Evolutionary conservation across 1,139 yeast genomes (phyloP), one percentile per base, ranked within the genome.

Genomic region (Saccharomyces hybrid): DNA sequence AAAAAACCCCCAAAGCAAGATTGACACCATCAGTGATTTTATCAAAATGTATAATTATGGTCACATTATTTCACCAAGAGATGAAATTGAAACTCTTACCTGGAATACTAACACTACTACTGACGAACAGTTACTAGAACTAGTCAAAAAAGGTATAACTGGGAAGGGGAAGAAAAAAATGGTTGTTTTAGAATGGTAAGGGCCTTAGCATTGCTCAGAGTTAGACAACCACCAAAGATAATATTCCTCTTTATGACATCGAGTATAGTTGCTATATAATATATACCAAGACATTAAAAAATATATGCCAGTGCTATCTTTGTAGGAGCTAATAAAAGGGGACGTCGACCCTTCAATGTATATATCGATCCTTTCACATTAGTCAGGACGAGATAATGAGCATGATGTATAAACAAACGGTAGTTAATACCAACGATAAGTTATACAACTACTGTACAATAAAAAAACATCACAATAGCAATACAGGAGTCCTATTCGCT

Each of bases 1-100:
- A 65, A 72, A 78, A 55, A 77, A 88, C 64, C 85, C 86, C 2
- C 79, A 77, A 34, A 78, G 81, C 61, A 88, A 91, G 71, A 69
- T 74, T 55, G 73, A 76, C 27, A 81, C 88, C 41, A 78, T 90
- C 55, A 67, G 74, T 34, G 83, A 80, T 58, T 78, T 93, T 54
- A 78, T 88, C 42, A 75, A 78, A 53, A 76, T 90, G 75, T 88
- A 87, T 71, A 80, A 83, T 62, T 72, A 77, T 6, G 90, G 86
- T 14, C 73, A 83, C 60, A 67, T 75, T 69, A 78, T 60, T 2
- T 62, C 70, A 7, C 70, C 72, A n/a, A 59, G 59, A 52, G 70
- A 74, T 16, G 95, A 85, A 62, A 81, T 88, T 2, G 82, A 86
- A 5, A 79, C 82, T 6, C 66, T 75, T 50, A 77, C 80, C 57